These are phyloP conservation scores for Arachnomyces sp. DNA, from an alignment of 2,329 filamentous ascomycete species.

Conservation along the genomic window DNA sequence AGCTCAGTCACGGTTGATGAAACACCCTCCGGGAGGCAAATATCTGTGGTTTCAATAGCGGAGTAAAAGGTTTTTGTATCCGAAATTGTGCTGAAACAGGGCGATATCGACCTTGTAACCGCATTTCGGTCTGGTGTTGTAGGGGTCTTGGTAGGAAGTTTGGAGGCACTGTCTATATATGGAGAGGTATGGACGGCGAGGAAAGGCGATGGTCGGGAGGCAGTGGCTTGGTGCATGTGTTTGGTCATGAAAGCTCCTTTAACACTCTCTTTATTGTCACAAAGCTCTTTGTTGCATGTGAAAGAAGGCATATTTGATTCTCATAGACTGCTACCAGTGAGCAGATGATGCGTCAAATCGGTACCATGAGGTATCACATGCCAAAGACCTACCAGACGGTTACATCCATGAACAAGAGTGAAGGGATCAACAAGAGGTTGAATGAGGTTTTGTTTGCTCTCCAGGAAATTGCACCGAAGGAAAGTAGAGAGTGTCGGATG, in stretches of 20 bases:
- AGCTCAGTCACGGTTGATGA: constrained; percentile 8
- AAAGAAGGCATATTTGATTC: constrained; percentile 8
- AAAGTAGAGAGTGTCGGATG: no score
- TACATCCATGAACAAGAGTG: neutral
- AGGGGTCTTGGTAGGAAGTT: constrained; percentile 5
- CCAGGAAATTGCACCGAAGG: no score
- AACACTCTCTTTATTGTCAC: neutral
- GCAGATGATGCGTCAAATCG: constrained; percentile 2
- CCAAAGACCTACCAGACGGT: neutral
- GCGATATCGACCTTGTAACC: constrained; percentile 8
- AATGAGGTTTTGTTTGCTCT: no score
- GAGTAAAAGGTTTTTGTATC: constrained; percentile 17
- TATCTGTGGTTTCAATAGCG: constrained; percentile 14
- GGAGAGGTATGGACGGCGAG: constrained; percentile 8
- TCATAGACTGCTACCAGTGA: neutral
- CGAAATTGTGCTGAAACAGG: constrained; percentile 9
- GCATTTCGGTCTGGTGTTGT: constrained; percentile 8
- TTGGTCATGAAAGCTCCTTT: constrained; percentile 5
- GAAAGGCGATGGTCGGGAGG: constrained; percentile 6
- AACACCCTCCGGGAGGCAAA: constrained; percentile 5
- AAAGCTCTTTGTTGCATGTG: constrained; percentile 11
- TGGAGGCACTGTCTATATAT: constrained; percentile 5
- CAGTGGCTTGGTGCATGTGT: constrained; percentile 2
- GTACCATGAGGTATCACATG: constrained; percentile 4
- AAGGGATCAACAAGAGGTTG: constrained; percentile 2